Evolutionary conservation across 257 asterid species (phyloP), one percentile per base, ranked within the genome.

Genomic region (Solanum peruvianum): DNA sequence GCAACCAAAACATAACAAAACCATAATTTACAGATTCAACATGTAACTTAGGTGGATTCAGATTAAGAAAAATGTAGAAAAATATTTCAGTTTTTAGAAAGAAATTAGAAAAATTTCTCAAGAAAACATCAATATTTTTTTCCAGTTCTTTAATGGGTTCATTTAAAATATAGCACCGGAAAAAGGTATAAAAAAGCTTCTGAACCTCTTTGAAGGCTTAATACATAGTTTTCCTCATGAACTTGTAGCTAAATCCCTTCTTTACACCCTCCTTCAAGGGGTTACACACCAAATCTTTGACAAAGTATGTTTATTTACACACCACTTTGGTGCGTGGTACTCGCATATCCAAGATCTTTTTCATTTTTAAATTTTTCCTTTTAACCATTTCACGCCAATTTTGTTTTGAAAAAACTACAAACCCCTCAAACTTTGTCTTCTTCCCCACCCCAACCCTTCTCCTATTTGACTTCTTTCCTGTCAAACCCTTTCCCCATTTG

Each of bases 1-100:
- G 95, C 92, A 91, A 62, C 82, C 85, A 89, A 90, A 62, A 88
- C 89, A 89, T 67, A 86, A 23, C 56, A 5, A 49, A 49, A 49
- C 16, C 7, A 4, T 49, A 23, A 37, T 27, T 87, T 25, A 66
- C 23, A 62, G 11, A 44, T n/a, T 76, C 52, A 80, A 41, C 29
- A 6, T 9, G 35, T 35, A 78, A 77, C 25, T 21, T 56, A 25
- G 14, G 84, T 62, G 33, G 21, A 76, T n/a, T 47, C 60, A 77
- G 37, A 77, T 45, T 78, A 6, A 47, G 64, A 16, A 49, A 81
- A 49, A 81, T 81, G 69, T 31, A 9, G 45, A 49, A 49, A 1
- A 29, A 1, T 8, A 15, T 37, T 77, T 16, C 64, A 78, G 37
- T 15, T 25, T 77, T 45, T 45, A 41, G 33, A n/a, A 76, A 41